These are phyloP conservation scores for Eutrema salsugineum DNA, from an alignment of 441 rosid species.

Conservation along the genomic window DNA sequence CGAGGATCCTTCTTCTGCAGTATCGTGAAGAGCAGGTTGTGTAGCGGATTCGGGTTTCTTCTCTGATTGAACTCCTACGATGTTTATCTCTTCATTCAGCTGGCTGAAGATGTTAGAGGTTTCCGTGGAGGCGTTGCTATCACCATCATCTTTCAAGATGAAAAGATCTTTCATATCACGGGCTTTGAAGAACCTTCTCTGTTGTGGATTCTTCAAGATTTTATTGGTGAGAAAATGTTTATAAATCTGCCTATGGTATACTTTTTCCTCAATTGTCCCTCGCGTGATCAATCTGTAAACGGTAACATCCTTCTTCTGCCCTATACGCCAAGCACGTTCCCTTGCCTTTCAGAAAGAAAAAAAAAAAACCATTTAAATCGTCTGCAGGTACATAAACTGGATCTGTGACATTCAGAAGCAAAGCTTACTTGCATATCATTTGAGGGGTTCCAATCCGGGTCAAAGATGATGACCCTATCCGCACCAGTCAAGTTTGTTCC, in stretches of 20 bases:
- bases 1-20: conserved; percentile 37
- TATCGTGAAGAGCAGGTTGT: conserved; percentile 29
- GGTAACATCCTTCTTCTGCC: conserved; percentile 87
- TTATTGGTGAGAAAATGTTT: conserved; percentile 96
- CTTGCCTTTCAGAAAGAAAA: conserved; percentile 63
- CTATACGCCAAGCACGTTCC: conserved; percentile 99
- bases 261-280: conserved; percentile 98
- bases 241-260: conserved; percentile 93
- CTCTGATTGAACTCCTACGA: conserved; percentile 52
- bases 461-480: conserved; percentile 90
- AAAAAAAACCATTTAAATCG: neutral
- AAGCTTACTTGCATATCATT: conserved; percentile 86
- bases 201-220: conserved; percentile 94
- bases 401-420: neutral
- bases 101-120: conserved; percentile 88
- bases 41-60: conserved; percentile 22
- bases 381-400: neutral
- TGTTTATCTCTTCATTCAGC: conserved; percentile 64
- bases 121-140: conserved; percentile 62
- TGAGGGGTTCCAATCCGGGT: conserved; percentile 99
- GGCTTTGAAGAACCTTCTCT: conserved; percentile 91
- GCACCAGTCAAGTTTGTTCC: conserved; percentile 97
- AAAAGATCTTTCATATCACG: conserved; percentile 97
- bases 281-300: conserved; percentile 89
- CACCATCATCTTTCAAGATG: conserved; percentile 65